A percentile compares a stretch with the other conserved stretches of the same genome.
phyloP scores from a whole-genome alignment of 441 rosid species.

The Pelargonium australe region DNA sequence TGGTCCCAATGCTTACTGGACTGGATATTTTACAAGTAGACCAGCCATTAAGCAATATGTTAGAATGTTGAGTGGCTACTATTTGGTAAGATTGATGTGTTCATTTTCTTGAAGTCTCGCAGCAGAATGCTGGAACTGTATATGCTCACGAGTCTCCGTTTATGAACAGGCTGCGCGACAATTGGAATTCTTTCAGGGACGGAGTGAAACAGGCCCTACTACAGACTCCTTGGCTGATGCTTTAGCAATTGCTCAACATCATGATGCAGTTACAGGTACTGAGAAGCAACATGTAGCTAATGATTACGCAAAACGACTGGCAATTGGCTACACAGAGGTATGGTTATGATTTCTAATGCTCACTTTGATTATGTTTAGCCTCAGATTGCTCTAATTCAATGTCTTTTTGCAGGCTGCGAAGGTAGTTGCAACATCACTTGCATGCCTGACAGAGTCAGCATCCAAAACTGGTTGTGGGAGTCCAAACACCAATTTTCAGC shows the following conservation, averaged over 20 bases:
- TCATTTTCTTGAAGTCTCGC: conserved; percentile 14
- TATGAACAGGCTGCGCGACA: conserved; percentile 81
- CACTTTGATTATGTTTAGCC: conserved; percentile 15
- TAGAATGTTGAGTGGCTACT: conserved; percentile 88
- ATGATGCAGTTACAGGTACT: conserved; percentile 94
- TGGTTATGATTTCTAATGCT: conserved; percentile 18
- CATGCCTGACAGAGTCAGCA: conserved; percentile 52
- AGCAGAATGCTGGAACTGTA: conserved; percentile 6
- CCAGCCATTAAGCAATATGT: conserved; percentile 90
- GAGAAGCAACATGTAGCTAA: conserved; percentile 93
- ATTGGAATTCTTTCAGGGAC: conserved; percentile 81
- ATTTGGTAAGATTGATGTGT: conserved; percentile 52
- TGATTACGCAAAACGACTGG: conserved; percentile 87
- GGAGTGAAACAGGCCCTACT: conserved; percentile 56
- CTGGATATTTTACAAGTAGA: conserved; percentile 94
- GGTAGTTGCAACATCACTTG: conserved; percentile 76
- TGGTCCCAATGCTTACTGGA: conserved; percentile 91
- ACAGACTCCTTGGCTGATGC: conserved; percentile 90
- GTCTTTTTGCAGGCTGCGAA: conserved; percentile 66
- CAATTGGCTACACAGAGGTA: conserved; percentile 87
- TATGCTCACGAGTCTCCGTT: conserved; percentile 18
- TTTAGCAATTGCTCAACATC: conserved; percentile 93
- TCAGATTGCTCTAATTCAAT: conserved; percentile 9
- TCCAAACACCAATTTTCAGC: conserved; percentile 51
- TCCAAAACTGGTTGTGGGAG: conserved; percentile 29